phyloP scores from a whole-genome alignment of 768 basidiomycete genomes.

The Clavulina sp. region DNA sequence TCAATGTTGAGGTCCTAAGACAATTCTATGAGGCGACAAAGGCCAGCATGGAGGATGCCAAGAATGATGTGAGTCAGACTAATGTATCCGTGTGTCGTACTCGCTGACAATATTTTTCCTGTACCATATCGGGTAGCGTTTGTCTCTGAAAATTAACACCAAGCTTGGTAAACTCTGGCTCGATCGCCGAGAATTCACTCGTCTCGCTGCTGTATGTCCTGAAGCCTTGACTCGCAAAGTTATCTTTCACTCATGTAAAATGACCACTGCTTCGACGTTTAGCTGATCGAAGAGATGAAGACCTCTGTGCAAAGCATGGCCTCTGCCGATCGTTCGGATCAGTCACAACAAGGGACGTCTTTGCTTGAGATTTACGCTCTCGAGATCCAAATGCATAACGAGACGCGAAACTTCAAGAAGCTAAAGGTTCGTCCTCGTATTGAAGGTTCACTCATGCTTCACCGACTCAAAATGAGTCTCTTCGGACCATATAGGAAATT shows the following conservation, averaged over 20 bases:
- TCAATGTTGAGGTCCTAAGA: conserved; percentile 66
- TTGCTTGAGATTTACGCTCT: conserved; percentile 93
- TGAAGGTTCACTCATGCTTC: neutral
- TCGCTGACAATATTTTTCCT: neutral
- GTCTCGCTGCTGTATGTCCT: conserved; percentile 30
- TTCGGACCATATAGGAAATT: conserved; percentile 52
- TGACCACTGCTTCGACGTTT: conserved; percentile 13
- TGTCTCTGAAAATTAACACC: conserved; percentile 89
- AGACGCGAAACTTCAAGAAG: conserved; percentile 89
- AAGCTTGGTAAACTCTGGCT: conserved; percentile 97
- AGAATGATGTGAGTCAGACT: conserved; percentile 61
- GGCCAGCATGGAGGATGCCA: conserved; percentile 76
- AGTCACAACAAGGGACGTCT: conserved; percentile 75
- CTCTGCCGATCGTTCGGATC: conserved; percentile 60
- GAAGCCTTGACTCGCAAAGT: conserved; percentile 32
- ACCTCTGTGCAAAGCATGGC: conserved; percentile 11
- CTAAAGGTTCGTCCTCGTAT: conserved; percentile 42
- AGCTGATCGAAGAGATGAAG: conserved; percentile 70
- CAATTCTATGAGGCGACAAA: conserved; percentile 92
- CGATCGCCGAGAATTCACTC: conserved; percentile 77
- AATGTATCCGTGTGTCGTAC: neutral
- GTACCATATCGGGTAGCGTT: conserved; percentile 32
- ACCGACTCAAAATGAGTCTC: neutral
- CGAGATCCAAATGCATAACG: conserved; percentile 99
- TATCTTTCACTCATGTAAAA: neutral